These are phyloP conservation scores for Eucalyptus guilfoylei DNA, from an alignment of 345 rosid genomes.

Conservation along the genomic window DNA sequence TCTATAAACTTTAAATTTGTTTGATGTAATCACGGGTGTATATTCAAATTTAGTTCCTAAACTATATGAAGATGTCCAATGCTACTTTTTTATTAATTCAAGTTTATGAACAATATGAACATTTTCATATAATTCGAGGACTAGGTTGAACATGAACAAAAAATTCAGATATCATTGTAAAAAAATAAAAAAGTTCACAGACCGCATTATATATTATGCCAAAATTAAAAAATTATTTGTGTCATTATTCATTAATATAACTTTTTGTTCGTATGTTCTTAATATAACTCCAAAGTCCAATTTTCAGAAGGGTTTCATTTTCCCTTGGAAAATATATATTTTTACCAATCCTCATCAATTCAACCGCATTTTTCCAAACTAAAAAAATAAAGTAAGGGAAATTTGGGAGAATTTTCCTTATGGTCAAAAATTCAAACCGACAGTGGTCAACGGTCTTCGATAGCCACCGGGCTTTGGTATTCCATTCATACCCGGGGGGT, in stretches of 20 bases:
- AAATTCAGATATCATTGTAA: accelerated
- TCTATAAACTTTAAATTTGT: accelerated
- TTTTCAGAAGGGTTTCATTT: background rate
- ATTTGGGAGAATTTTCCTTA: background rate
- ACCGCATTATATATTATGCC: too few relatives aligned
- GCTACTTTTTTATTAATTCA: too few relatives aligned
- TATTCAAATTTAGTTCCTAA: too few relatives aligned
- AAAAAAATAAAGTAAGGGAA: background rate
- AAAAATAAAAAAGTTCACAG: accelerated
- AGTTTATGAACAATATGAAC: too few relatives aligned
- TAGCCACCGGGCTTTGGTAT: background rate
- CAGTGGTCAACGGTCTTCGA: background rate
- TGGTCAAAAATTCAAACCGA: background rate
- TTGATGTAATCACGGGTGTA: too few relatives aligned
- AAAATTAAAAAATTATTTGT: too few relatives aligned
- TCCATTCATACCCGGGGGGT: background rate
- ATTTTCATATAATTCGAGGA: too few relatives aligned
- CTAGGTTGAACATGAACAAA: too few relatives aligned
- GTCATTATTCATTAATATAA: too few relatives aligned
- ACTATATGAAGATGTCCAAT: too few relatives aligned
- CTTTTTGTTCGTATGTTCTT: too few relatives aligned
- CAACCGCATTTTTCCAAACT: background rate
- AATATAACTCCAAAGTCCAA: background rate
- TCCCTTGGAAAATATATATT: background rate
- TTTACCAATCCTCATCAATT: background rate